Evolutionary conservation across 805 yeast genomes (phyloP).

Genomic region (Torulaspora delbrueckii): DNA sequence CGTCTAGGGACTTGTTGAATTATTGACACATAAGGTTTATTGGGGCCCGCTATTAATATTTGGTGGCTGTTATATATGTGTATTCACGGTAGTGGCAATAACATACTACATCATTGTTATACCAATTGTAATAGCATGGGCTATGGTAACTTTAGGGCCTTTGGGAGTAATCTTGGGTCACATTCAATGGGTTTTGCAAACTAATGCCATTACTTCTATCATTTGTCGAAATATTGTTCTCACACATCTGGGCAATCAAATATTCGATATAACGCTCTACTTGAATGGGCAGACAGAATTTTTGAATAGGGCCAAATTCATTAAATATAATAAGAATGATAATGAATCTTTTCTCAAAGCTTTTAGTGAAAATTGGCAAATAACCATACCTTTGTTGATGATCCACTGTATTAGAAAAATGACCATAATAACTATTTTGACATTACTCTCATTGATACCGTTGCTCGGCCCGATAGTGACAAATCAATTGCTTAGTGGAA

Average conservation of each 20-base stretch:
- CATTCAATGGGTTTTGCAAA: slow-evolving; percentile 30
- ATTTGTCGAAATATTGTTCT: slow-evolving; percentile 25
- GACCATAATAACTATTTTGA: slow-evolving; percentile 9
- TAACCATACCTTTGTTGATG: not conserved
- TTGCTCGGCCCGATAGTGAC: slow-evolving; percentile 34
- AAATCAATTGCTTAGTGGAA: slow-evolving; percentile 26
- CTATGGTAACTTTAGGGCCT: slow-evolving; percentile 30
- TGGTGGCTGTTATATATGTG: slow-evolving; percentile 19
- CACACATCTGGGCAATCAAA: slow-evolving; percentile 21
- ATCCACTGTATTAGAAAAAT: slow-evolving; percentile 9
- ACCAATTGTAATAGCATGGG: slow-evolving; percentile 28
- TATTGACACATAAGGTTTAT: slow-evolving; percentile 21
- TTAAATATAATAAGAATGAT: slow-evolving; percentile 3
- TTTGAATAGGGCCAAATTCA: slow-evolving; percentile 14
- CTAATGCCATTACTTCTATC: slow-evolving; percentile 26
- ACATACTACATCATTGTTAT: slow-evolving; percentile 25
- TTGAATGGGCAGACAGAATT: slow-evolving; percentile 18
- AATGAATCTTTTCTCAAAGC: not conserved
- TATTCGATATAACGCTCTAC: slow-evolving; percentile 23
- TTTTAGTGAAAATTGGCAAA: not conserved
- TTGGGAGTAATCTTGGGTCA: slow-evolving; percentile 30
- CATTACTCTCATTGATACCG: slow-evolving; percentile 31
- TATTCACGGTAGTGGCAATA: slow-evolving; percentile 22
- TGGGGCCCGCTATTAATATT: slow-evolving; percentile 30
- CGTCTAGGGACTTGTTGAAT: slow-evolving; percentile 27